Evolutionary conservation across 768 basidiomycete genomes (phyloP).

Genomic region (Lentinula raphanica): DNA sequence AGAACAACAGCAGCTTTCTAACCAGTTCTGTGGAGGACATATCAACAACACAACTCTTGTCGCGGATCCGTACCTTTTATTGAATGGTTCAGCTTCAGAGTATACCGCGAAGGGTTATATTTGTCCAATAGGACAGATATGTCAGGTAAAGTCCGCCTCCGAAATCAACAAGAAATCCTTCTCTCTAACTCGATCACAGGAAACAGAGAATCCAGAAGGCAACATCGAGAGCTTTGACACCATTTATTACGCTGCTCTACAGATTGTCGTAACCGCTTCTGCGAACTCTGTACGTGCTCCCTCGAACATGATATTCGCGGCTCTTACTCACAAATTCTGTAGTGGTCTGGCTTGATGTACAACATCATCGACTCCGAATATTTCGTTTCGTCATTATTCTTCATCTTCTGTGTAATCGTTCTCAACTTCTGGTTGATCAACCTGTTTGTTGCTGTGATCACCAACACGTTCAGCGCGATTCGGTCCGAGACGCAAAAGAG

Average conservation of each 20-base stretch:
- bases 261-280: slow-evolving; percentile 80
- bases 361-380: slow-evolving; percentile 84
- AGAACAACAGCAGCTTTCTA: slow-evolving; percentile 34
- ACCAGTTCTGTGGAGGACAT: slow-evolving; percentile 76
- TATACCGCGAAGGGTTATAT: slow-evolving; percentile 71
- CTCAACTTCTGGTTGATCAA: slow-evolving; percentile 95
- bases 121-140: slow-evolving; percentile 83
- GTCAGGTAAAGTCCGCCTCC: slow-evolving; percentile 45
- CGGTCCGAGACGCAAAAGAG: slow-evolving; percentile 81
- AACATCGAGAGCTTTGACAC: slow-evolving; percentile 84
- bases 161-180: neutral
- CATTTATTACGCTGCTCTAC: slow-evolving; percentile 73
- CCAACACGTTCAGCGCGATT: slow-evolving; percentile 87
- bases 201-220: slow-evolving; percentile 58
- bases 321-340: neutral
- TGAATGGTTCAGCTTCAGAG: slow-evolving; percentile 30
- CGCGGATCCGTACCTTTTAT: slow-evolving; percentile 34
- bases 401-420: slow-evolving; percentile 76
- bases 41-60: slow-evolving; percentile 54
- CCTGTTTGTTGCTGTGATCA: slow-evolving; percentile 92
- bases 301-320: neutral
- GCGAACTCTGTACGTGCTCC: slow-evolving; percentile 59
- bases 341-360: slow-evolving; percentile 88
- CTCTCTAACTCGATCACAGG: slow-evolving; percentile 29
- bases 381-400: slow-evolving; percentile 83